A percentile compares a stretch with the other conserved stretches of the same genome.
Evolutionary conservation across 306 rosid genomes (phyloP).

Genomic region (Purshia tridentata): DNA sequence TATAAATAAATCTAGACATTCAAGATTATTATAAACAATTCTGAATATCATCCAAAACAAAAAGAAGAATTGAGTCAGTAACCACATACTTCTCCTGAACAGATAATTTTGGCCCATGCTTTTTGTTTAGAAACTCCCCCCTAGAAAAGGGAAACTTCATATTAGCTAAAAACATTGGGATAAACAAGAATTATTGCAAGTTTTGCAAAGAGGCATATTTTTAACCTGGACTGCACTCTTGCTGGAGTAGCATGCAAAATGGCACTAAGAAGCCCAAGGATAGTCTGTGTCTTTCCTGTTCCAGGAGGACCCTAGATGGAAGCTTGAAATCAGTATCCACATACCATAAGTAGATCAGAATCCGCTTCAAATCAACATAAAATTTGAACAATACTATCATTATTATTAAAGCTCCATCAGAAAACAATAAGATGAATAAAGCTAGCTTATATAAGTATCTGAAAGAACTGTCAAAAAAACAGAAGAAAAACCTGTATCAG

Average conservation of each 20-base stretch:
- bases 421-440: slow-evolving; percentile 13
- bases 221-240: slow-evolving; percentile 75
- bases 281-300: slow-evolving; percentile 95
- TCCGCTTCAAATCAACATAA: too few relatives aligned
- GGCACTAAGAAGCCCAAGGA: slow-evolving; percentile 87
- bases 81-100: slow-evolving; percentile 62
- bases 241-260: slow-evolving; percentile 93
- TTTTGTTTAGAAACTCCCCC: slow-evolving; percentile 47
- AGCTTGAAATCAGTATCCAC: slow-evolving; percentile 32
- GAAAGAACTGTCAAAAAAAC: slow-evolving; percentile 1
- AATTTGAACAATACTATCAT: too few relatives aligned
- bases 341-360: neutral
- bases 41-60: neutral
- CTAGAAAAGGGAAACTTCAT: slow-evolving; percentile 36
- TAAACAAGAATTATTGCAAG: neutral
- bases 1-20: neutral
- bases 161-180: slow-evolving; percentile 11
- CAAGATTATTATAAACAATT: neutral
- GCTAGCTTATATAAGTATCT: neutral
- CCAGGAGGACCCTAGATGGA: slow-evolving; percentile 96
- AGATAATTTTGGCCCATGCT: slow-evolving; percentile 59
- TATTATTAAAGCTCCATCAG: neutral
- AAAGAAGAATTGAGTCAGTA: neutral
- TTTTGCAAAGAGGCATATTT: neutral
- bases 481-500: slow-evolving; percentile 75